phyloP scores from a whole-genome alignment of 495 filamentous ascomycete genomes.

The Choiromyces venosus region DNA sequence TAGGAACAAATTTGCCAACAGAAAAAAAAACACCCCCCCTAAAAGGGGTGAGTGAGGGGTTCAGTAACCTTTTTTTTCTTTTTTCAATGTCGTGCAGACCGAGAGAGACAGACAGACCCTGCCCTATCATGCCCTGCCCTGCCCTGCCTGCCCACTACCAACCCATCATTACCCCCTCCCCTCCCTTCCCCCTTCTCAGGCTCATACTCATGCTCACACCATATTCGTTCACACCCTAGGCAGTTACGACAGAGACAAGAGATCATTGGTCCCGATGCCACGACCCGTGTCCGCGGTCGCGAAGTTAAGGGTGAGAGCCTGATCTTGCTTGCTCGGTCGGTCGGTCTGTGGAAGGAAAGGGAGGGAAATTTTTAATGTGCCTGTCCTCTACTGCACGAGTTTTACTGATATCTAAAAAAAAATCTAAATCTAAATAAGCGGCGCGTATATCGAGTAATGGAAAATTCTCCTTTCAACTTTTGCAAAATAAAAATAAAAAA shows the following conservation, averaged over 20 bases:
- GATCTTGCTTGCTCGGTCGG: no score
- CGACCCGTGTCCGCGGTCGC: constrained; percentile 38
- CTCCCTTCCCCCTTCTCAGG: not conserved
- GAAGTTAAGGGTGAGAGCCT: constrained; percentile 38
- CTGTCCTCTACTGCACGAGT: no score
- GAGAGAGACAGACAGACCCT: no score
- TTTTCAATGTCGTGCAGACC: not conserved
- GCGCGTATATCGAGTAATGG: constrained; percentile 18
- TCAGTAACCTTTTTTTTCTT: not conserved
- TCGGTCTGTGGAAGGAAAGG: no score
- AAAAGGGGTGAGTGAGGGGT: not conserved
- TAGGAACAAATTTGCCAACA: no score
- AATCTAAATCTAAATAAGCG: constrained; percentile 28
- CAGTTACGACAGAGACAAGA: constrained; percentile 19
- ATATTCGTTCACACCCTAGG: no score
- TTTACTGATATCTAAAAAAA: no score
- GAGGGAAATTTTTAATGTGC: constrained; percentile 29
- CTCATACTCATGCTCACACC: no score
- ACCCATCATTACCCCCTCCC: not conserved
- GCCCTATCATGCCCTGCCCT: not conserved
- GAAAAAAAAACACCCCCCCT: no score
- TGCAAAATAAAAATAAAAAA: no score
- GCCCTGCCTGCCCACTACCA: not conserved
- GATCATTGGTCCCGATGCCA: constrained; percentile 36
- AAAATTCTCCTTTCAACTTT: no score